Evolutionary conservation across 768 basidiomycete species (phyloP), one percentile per base, ranked within the genome.

Genomic region (Austroboletus festivus): DNA sequence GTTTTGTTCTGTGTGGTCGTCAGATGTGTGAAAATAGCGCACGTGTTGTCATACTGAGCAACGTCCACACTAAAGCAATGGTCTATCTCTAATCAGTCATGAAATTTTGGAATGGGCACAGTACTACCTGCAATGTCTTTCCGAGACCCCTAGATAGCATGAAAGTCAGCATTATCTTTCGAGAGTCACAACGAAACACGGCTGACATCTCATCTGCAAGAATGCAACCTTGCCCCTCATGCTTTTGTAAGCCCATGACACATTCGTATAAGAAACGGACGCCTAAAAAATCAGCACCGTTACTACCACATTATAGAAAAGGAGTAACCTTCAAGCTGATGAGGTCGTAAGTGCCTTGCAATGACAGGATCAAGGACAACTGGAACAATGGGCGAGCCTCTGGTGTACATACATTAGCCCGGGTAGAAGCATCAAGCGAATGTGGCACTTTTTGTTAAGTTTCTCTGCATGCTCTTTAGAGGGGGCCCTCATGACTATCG

Each of bases 311-410:
- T 28, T 28, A 28, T 12, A n/a, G n/a, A n/a, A 47, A 30, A 67
- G 58, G 44, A 33, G 4, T 60, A 47, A 79, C 93, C 93, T 76
- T 96, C 93, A 39, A 78, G 74, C 61, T 99, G 96, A 70, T 99
- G 96, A 13, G 86, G 81, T 44, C 95, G 76, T 68, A 99, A 79
- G 44, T 78, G 77, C 31, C 79, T 76, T 2, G 81, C 74, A 20
- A 99, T 63, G n/a, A 88, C 69, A 2, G 94, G 95, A 63, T 98
- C 95, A 23, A 99, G 64, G 3, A 98, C 94, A 4, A 98, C 94
- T 45, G 84, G 79, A 11, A 89, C 78, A 11, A 93, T 64, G 5
- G 83, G 75, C 12, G 78, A 57, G 46, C 78, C 73, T 62, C 91
- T 93, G 46, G 16, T 31, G 31, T 41, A 20, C 43, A 51, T 28